Evolutionary conservation across 495 filamentous ascomycete genomes (phyloP).

Genomic region (Neurospora tetraspora): DNA sequence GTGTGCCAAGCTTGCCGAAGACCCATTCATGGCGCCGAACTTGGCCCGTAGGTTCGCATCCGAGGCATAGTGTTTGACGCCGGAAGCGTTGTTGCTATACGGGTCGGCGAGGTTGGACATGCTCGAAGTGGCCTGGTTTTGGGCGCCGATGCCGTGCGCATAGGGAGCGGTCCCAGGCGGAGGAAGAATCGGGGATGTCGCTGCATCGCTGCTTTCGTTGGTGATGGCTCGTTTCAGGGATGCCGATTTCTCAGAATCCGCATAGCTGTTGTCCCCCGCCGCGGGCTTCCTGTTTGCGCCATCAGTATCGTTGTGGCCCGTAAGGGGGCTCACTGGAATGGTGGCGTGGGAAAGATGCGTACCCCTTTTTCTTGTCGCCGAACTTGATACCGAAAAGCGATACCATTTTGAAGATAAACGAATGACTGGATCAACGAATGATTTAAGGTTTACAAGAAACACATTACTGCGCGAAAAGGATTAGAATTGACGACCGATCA

Average conservation of each 20-base stretch:
- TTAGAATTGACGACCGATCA: background rate
- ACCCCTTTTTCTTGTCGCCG: constrained; percentile 37
- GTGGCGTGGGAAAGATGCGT: constrained; percentile 7
- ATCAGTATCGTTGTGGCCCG: constrained; percentile 11
- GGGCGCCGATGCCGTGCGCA: constrained; percentile 18
- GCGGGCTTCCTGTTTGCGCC: constrained; percentile 21
- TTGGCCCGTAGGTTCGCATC: constrained; percentile 26
- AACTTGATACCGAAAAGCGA: constrained; percentile 42
- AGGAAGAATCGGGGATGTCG: constrained; percentile 17
- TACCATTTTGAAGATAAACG: constrained; percentile 28
- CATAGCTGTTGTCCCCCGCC: constrained; percentile 23
- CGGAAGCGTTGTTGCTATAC: constrained; percentile 13
- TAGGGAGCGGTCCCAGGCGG: constrained; percentile 11
- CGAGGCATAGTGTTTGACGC: constrained; percentile 26
- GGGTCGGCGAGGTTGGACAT: constrained; percentile 24
- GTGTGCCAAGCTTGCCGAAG: constrained; percentile 12
- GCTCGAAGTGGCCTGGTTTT: constrained; percentile 28
- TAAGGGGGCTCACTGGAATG: background rate
- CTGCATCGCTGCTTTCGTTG: constrained; percentile 24
- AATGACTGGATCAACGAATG: background rate
- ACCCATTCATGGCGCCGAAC: constrained; percentile 10
- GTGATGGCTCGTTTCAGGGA: constrained; percentile 13
- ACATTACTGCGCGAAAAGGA: constrained; percentile 8
- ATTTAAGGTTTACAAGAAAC: constrained; percentile 6
- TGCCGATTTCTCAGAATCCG: constrained; percentile 19